phyloP scores from a whole-genome alignment of 768 basidiomycete species.

The Candolleomyces efflorescens region DNA sequence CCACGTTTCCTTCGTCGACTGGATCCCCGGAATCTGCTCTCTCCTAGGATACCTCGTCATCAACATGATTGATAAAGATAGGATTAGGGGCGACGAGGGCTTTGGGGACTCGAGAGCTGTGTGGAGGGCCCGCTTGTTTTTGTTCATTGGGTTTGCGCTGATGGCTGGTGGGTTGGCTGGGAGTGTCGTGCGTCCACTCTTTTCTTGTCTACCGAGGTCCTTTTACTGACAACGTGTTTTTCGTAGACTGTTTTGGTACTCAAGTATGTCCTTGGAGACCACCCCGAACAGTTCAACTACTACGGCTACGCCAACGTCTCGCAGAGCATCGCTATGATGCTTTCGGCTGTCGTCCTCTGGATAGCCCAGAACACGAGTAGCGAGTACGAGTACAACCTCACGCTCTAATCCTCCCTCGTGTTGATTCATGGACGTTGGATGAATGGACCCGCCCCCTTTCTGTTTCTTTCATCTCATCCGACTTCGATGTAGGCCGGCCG shows the following conservation, averaged over 20 bases:
- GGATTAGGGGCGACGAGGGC: slow-evolving; percentile 72
- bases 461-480: no score
- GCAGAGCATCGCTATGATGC: slow-evolving; percentile 83
- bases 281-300: slow-evolving; percentile 73
- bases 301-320: slow-evolving; percentile 96
- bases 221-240: background rate
- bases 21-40: slow-evolving; percentile 95
- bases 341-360: slow-evolving; percentile 88
- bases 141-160: slow-evolving; percentile 94
- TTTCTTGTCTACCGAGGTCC: background rate
- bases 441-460: no score
- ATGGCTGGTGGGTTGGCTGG: slow-evolving; percentile 99
- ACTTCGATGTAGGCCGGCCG: no score
- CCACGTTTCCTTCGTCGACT: slow-evolving; percentile 91
- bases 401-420: slow-evolving; percentile 37
- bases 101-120: slow-evolving; percentile 83
- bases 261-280: slow-evolving; percentile 79
- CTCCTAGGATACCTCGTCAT: slow-evolving; percentile 89
- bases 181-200: slow-evolving; percentile 68
- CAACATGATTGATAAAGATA: slow-evolving; percentile 93
- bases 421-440: no score
- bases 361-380: slow-evolving; percentile 78
- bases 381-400: slow-evolving; percentile 94
- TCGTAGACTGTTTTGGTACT: slow-evolving; percentile 79
- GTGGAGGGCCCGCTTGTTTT: slow-evolving; percentile 84